Base-by-base conservation (phyloP, 768 basidiomycete species). In the Lactifluus pinguis region DNA sequence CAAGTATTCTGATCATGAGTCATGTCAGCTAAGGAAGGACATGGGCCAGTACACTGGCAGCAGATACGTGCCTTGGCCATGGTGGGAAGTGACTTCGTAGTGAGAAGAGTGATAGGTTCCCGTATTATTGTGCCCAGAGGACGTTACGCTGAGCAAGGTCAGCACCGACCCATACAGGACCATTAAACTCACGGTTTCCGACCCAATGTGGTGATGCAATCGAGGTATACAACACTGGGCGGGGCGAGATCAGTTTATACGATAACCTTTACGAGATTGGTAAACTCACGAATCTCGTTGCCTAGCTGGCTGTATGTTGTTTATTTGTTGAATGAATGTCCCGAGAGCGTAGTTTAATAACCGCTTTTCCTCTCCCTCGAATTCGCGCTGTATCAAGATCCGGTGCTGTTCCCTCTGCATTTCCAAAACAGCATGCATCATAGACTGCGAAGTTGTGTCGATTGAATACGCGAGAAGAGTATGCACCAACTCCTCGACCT, bases 371-470 rank as follows among this genome's bases (percentile, higher is more conserved):
- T 67, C 50, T 17, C n/a, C 30, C 21, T 57, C 44, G 30, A 56
- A 21, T 19, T 63, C 54, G 7, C 25, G 49, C 1, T 38, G 30
- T 17, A 68, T 47, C n/a, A 19, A 19, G 10, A 21, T 47, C 9
- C n/a, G 53, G 15, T 53, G 44, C 2, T 48, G 42, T 0, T 59
- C 59, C 15, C 58, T 50, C n/a, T 65, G 65, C 25, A 63, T 58
- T 2, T 38, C 25, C 25, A 25, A 21, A 14, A 62, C 63, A 6
- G 54, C 55, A 7, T 9, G 32, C 2, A 59, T 17, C 29, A 60
- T 38, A 4, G 54, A 30, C 13, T 29, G n/a, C 42, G 25, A 59
- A 29, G 30, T 49, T 11, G n/a, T 21, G 19, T 60, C 53, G 21
- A 69, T 32, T 15, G n/a, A 42, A 8, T 41, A n/a, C 19, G 42